Evolutionary conservation across 805 yeast genomes (phyloP), one percentile per base, ranked within the genome.

Genomic region (Monosporozyma unispora): DNA sequence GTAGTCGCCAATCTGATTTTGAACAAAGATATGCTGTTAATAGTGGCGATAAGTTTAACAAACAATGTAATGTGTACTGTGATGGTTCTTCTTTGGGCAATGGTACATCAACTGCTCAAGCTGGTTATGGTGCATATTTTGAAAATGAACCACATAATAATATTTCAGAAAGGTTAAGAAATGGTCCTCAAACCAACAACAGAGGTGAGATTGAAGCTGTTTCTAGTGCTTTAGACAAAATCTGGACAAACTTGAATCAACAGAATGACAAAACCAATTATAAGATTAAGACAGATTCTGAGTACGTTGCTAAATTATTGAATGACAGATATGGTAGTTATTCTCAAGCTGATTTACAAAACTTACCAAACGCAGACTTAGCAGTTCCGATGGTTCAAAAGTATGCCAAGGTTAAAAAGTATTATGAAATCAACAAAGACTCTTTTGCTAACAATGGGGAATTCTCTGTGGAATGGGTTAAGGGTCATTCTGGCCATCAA

Each of bases 191-290:
- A 31, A 87, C 96, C 1, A 89, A 88, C 57, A 89, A 86, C 55
- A 68, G 87, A 39, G 93, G 95, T 1, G 97, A 90, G 64, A 73
- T 89, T 10, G 63, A 69, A 12, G 96, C 95, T 0, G 73, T 85
- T 18, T 60, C 67, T 4, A 71, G 70, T 31, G 95, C 93, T 0
- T 60, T 85, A 50, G 61, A 62, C 5, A 55, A 59, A 6, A 71
- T 82, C 16, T 61, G 73, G 49, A 55, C 58, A 3, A 46, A 52
- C 9, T 54, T 60, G 22, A 58, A 57, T 33, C 44, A 35, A 11
- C 27, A 49, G n/a, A 44, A 46, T 0, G 51, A 57, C 1, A 56
- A 52, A 3, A 43, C 56, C 3, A 56, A 55, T 4, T 77, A 74
- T 52, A 65, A 59, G 3, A 79, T 89, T 14, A 63, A 69, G 35